Evolutionary conservation across 1,139 yeast species (phyloP), one percentile per base, ranked within the genome.

Genomic region (Pichia terricola): DNA sequence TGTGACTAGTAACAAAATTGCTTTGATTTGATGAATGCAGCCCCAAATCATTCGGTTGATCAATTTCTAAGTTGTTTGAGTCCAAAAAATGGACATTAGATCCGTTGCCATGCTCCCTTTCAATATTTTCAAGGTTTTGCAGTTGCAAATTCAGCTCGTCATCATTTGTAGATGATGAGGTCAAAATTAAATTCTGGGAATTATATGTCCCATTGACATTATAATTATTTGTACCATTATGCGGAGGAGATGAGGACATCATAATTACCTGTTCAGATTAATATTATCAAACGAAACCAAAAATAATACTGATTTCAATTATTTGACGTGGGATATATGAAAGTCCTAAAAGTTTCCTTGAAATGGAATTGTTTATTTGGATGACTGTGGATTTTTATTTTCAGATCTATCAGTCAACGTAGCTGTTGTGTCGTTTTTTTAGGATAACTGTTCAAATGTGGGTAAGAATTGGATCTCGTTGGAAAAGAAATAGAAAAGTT

Each of bases 171-270:
- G 53, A 35, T 2, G 59, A 54, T 5, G 59, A 54, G 8, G 52
- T 43, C 16, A 55, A 42, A 26, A 45, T 49, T 25, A 42, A 35
- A 34, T 49, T 41, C 28, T 48, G 44, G 7, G 32, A 8, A 30
- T 30, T 30, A 30, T 30, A 30, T 8, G 7, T 30, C 10, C 9
- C 7, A 30, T 30, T 30, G 10, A 30, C 10, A 25, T 51, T 47
- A 16, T 48, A 37, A 10, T 50, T 49, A 10, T 51, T 43, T 10
- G 45, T 37, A 40, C 45, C 47, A 41, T 51, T 46, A 34, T 54
- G 57, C 31, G 59, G 58, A 39, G 60, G 60, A 40, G 60, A 57
- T 50, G 60, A 57, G 43, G 62, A 55, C 62, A 58, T 58, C 62
- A 58, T 58, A 35, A 25, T 39, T 28, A 28, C 32, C 22, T 16